Evolutionary conservation across 2,329 filamentous ascomycete genomes (phyloP).

Genomic region (Orbilia oligospora): DNA sequence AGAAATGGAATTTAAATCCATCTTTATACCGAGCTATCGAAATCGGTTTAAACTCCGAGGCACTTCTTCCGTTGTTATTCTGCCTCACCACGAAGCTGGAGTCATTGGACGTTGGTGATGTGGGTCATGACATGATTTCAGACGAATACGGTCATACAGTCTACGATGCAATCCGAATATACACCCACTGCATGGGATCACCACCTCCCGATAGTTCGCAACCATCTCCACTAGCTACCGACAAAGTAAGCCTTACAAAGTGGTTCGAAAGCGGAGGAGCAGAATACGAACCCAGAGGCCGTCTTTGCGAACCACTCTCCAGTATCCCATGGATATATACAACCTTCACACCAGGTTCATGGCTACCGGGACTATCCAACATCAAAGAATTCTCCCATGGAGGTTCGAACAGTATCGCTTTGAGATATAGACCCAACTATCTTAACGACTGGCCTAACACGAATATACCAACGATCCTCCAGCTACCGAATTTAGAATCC

Average conservation of each 20-base stretch:
- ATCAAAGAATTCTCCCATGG: conserved; percentile 31
- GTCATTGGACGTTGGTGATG: conserved; percentile 29
- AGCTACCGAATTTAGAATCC: conserved; percentile 1
- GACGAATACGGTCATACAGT: conserved; percentile 19
- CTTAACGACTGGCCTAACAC: neutral
- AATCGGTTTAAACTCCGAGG: conserved; percentile 30
- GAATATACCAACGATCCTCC: neutral
- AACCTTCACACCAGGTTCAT: neutral
- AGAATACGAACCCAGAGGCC: neutral
- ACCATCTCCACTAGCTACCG: neutral
- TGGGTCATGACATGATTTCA: conserved; percentile 5
- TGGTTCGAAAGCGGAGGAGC: conserved; percentile 10
- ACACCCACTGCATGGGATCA: conserved; percentile 15
- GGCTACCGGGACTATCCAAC: conserved; percentile 17
- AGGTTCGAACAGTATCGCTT: neutral
- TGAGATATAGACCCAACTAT: neutral
- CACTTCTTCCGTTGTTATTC: conserved; percentile 32
- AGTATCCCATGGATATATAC: neutral
- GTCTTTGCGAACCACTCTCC: neutral
- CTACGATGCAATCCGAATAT: neutral
- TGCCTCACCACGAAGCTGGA: conserved; percentile 16
- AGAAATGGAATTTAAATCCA: neutral
- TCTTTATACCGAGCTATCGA: neutral
- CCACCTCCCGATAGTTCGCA: neutral
- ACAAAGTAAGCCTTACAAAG: neutral